phyloP scores from a whole-genome alignment of 345 rosid species.

The rapeseed (Brassica napus) region Da-Ae NC_063441.1:13502501-13503000 shows the following conservation, averaged over 20 bases:
- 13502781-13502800: neutral
- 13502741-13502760: neutral
- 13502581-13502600: neutral
- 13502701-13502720: neutral
- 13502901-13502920: neutral
- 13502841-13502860: neutral
- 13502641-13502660: neutral
- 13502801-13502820: neutral
- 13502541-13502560: neutral
- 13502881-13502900: neutral
- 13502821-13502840: neutral
- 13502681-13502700: neutral
- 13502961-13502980: neutral
- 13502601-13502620: neutral
- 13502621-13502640: neutral
- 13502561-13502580: neutral
- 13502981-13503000: neutral
- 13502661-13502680: neutral
- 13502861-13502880: neutral
- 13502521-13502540: neutral
- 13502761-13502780: neutral
- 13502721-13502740: neutral
- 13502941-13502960: neutral
- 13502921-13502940: neutral
- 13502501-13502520: no score